A percentile compares a stretch with the other conserved stretches of the same genome.
Evolutionary conservation across 768 basidiomycete genomes (phyloP).

Genomic region (Tulasnella sp.): DNA sequence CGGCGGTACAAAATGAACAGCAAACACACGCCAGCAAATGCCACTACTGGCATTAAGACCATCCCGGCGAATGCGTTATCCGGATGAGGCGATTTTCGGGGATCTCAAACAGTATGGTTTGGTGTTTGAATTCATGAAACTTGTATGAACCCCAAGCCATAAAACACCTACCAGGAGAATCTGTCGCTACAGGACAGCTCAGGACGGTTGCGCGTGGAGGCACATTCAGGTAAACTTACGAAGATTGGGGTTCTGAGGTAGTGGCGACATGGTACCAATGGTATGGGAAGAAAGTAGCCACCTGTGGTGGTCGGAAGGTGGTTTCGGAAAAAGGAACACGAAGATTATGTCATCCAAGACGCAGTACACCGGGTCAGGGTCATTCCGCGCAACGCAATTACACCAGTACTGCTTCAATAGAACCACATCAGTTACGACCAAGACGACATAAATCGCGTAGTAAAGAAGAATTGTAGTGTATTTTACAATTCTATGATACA

Average conservation of each 20-base stretch:
- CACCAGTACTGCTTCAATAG: background rate
- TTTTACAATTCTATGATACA: background rate
- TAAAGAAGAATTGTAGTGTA: background rate
- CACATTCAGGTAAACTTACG: too few species aligned
- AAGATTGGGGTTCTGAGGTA: too few species aligned
- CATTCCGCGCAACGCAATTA: background rate
- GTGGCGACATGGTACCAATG: too few species aligned
- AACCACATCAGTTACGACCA: background rate
- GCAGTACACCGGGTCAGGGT: background rate
- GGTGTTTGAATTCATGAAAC: too few species aligned
- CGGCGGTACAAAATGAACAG: constrained; percentile 12
- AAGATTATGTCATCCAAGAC: background rate
- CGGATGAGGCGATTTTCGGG: background rate
- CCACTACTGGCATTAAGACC: background rate
- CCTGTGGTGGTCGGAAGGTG: background rate
- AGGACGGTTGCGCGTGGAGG: too few species aligned
- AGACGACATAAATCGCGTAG: background rate
- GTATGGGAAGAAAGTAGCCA: too few species aligned
- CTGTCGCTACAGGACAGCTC: too few species aligned
- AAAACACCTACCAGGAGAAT: too few species aligned
- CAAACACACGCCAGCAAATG: background rate
- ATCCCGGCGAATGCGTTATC: constrained; percentile 1
- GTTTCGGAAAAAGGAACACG: background rate
- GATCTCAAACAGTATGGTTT: background rate
- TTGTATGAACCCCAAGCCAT: too few species aligned